phyloP scores from a whole-genome alignment of 352 stramenopile genomes.

The Lagenidium giganteum region DNA sequence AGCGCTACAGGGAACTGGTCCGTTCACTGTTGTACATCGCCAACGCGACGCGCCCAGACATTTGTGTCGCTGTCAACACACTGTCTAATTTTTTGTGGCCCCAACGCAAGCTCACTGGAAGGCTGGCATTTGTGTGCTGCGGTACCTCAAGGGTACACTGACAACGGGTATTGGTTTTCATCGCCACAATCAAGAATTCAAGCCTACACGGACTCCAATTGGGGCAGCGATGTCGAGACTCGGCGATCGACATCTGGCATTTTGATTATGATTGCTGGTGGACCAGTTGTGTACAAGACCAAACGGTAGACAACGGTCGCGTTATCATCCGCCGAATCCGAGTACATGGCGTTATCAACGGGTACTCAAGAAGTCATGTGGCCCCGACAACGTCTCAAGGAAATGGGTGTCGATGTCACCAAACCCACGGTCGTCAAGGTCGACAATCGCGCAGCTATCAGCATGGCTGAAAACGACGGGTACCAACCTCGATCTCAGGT shows the following conservation, averaged over 20 bases:
- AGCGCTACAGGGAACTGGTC: too few relatives aligned
- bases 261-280: conserved; percentile 3
- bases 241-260: conserved; percentile 15
- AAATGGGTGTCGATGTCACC: too few relatives aligned
- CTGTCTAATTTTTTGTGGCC: conserved; percentile 10
- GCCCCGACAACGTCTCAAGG: conserved; percentile 5
- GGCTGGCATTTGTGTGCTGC: conserved; percentile 11
- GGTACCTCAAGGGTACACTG: conserved; percentile 14
- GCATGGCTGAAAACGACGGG: not conserved
- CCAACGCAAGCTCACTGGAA: conserved; percentile 12
- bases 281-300: conserved; percentile 16
- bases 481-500: conserved; percentile 2
- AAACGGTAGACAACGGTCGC: conserved; percentile 12
- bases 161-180: conserved; percentile 2
- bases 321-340: conserved; percentile 13
- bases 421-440: too few relatives aligned
- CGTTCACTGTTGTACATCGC: conserved; percentile 13
- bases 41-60: conserved; percentile 16
- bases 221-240: conserved; percentile 9
- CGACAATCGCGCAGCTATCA: conserved; percentile 1
- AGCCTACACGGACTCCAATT: conserved; percentile 16
- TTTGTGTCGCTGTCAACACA: not conserved
- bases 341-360: conserved; percentile 17
- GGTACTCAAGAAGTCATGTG: conserved; percentile 15
- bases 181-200: not conserved